Evolutionary conservation across 2,329 filamentous ascomycete genomes (phyloP), one percentile per base, ranked within the genome.

Genomic region (Coniochaeta sp.): DNA sequence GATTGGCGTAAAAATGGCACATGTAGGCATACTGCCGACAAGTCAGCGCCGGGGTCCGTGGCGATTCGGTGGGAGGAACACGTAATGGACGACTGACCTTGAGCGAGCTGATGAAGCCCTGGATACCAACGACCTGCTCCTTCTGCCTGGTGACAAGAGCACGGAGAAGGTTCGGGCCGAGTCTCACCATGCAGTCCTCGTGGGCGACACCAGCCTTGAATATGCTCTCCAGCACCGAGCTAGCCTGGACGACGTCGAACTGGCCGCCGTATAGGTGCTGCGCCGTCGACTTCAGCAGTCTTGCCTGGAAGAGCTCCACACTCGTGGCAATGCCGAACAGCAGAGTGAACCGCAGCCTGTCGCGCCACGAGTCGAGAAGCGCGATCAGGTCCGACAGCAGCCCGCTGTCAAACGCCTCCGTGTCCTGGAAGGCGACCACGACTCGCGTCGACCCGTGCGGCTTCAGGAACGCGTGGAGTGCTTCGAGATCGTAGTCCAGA

Each of bases 1-100:
- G 84, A 65, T 92, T 93, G 42, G 88, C 89, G 66, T 91, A 93
- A 68, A 90, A 93, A 70, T 92, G 89, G 60, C 88, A 90, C 90
- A 96, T 93, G 69, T 92, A 91, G 1, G 88, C 85, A 73, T 93
- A 95, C 83, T 52, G 4, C 17, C 8, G 12, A 28, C 22, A n/a
- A 52, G 47, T 52, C 30, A 52, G 47, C 24, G 14, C 26, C 12
- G 12, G 12, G 7, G 8, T 34, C n/a, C 56, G 3, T 59, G 60
- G 44, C 28, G 38, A n/a, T 22, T n/a, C 6, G 12, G 30, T 4
- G 12, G 30, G 40, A 10, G 9, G 44, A 42, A 58, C 42, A 24
- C 5, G n/a, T 19, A 22, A 14, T 42, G n/a, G 12, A 17, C 26
- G 24, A 22, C 47, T 52, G 14, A 52, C 47, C 47, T 89, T 89